A percentile compares a stretch with the other conserved stretches of the same genome.
phyloP scores from a whole-genome alignment of 805 yeast species.

The Ogataea paraovalis region DNA sequence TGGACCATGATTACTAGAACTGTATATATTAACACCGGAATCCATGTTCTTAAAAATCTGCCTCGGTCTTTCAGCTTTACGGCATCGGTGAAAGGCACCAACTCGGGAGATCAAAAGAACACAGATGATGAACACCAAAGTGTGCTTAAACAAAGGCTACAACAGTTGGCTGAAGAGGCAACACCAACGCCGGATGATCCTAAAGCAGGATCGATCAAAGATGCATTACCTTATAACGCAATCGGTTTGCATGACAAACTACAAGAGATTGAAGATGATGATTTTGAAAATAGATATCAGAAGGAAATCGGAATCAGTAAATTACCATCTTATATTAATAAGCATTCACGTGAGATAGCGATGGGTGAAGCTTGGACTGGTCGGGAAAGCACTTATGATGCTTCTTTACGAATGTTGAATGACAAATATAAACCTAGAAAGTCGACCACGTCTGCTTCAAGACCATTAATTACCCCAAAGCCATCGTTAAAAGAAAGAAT shows the following conservation, averaged over 20 bases:
- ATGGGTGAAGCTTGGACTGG: constrained; percentile 58
- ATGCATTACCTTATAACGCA: constrained; percentile 22
- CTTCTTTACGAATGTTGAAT: constrained; percentile 49
- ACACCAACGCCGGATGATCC: constrained; percentile 33
- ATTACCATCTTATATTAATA: constrained; percentile 42
- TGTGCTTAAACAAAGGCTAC: constrained; percentile 33
- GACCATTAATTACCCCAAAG: constrained; percentile 15
- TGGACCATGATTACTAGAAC: background rate
- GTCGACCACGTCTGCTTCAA: background rate
- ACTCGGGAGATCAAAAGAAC: background rate
- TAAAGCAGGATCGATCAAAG: constrained; percentile 28
- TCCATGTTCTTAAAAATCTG: background rate
- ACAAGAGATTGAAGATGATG: constrained; percentile 27
- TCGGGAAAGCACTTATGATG: constrained; percentile 42
- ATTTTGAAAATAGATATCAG: constrained; percentile 38
- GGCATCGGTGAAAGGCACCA: background rate
- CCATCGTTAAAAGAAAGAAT: constrained; percentile 38
- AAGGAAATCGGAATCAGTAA: constrained; percentile 37
- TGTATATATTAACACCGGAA: background rate
- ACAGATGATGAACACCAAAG: constrained; percentile 15
- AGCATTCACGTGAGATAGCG: constrained; percentile 46
- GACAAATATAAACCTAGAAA: constrained; percentile 44
- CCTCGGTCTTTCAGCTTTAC: background rate
- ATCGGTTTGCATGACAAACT: constrained; percentile 23
- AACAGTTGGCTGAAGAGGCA: constrained; percentile 42